These are phyloP conservation scores for Phytophthora citrophthora DNA, from an alignment of 352 stramenopile species.

Conservation along the genomic window DNA sequence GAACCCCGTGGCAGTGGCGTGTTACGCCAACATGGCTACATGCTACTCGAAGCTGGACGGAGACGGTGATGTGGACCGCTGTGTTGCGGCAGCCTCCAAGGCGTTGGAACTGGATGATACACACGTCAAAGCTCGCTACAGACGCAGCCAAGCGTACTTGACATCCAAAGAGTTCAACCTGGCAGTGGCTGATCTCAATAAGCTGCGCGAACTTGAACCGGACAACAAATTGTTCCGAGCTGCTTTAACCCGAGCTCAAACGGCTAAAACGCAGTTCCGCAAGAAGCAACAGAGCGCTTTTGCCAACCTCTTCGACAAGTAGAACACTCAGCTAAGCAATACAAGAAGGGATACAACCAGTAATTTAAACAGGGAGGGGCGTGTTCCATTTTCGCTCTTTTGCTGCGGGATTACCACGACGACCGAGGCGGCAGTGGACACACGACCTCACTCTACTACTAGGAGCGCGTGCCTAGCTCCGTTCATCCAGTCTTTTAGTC, in stretches of 20 bases:
- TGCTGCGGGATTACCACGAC: slow-evolving; percentile 33
- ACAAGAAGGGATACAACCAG: slow-evolving; percentile 9
- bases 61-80: slow-evolving; percentile 37
- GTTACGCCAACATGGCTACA: slow-evolving; percentile 68
- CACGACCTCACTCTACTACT: slow-evolving; percentile 46
- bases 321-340: slow-evolving; percentile 12
- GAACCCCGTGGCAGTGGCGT: slow-evolving; percentile 46
- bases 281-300: slow-evolving; percentile 55
- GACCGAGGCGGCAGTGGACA: slow-evolving; percentile 8
- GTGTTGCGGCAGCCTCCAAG: slow-evolving; percentile 53
- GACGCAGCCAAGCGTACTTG: slow-evolving; percentile 67
- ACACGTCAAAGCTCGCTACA: slow-evolving; percentile 72
- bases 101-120: slow-evolving; percentile 50
- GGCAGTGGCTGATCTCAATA: slow-evolving; percentile 59
- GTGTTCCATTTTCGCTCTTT: slow-evolving; percentile 51
- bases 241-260: slow-evolving; percentile 33
- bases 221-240: slow-evolving; percentile 53
- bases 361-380: slow-evolving; percentile 72
- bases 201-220: slow-evolving; percentile 41
- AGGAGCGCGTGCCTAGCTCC: slow-evolving; percentile 26
- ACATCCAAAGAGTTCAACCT: slow-evolving; percentile 62
- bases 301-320: slow-evolving; percentile 42
- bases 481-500: slow-evolving; percentile 19
- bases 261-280: slow-evolving; percentile 39
- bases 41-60: slow-evolving; percentile 58